Percentiles rank a stretch among this genome's conserved stretches.
phyloP scores from a whole-genome alignment of 805 yeast genomes.

The Metschnikowia colocasiae region DNA sequence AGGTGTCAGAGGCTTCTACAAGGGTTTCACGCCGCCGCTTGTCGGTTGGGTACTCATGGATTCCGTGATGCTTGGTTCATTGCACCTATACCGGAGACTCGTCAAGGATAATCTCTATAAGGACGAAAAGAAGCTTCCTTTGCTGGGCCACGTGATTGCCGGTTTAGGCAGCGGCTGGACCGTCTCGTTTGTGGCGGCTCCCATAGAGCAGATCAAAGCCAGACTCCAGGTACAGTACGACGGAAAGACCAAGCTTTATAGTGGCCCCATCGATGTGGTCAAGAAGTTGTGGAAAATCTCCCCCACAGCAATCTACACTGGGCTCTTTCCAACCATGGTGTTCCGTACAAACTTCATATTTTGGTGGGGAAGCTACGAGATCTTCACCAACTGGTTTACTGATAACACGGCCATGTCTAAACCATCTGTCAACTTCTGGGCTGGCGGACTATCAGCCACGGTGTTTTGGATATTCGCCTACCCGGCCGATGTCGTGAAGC shows the following conservation, averaged over 20 bases:
- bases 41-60: conserved; percentile 96
- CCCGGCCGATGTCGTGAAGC: conserved; percentile 86
- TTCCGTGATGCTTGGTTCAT: conserved; percentile 82
- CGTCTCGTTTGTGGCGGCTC: conserved; percentile 93
- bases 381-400: conserved; percentile 67
- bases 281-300: conserved; percentile 51
- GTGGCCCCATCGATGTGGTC: conserved; percentile 80
- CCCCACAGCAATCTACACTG: conserved; percentile 64
- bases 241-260: conserved; percentile 59
- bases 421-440: conserved; percentile 81
- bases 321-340: conserved; percentile 79
- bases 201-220: conserved; percentile 86
- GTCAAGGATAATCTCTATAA: conserved; percentile 62
- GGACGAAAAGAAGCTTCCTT: conserved; percentile 61
- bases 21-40: conserved; percentile 90
- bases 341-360: conserved; percentile 83
- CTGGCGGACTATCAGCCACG: conserved; percentile 84
- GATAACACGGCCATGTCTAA: conserved; percentile 61
- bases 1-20: conserved; percentile 75
- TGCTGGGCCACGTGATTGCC: conserved; percentile 71
- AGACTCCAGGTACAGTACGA: conserved; percentile 88
- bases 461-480: conserved; percentile 88
- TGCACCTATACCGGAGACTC: conserved; percentile 70
- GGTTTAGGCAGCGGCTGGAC: conserved; percentile 87
- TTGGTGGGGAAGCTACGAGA: conserved; percentile 93